Evolutionary conservation across 129 eudicot species (phyloP).

Genomic region (Erigeron canadensis): DNA sequence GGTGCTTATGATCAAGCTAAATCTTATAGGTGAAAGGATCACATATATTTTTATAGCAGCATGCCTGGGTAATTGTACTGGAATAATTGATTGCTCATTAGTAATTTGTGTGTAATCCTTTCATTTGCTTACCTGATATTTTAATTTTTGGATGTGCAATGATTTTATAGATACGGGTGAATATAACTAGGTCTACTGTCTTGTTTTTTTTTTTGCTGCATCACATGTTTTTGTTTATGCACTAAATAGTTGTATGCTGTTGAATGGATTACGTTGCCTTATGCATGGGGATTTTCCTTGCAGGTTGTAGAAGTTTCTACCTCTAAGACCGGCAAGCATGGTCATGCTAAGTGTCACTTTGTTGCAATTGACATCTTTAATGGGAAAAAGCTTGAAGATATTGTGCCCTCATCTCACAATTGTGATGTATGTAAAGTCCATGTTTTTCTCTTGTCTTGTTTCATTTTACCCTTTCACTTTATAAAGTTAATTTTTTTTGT

Average conservation of each 20-base stretch:
- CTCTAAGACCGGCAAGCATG: slow-evolving; percentile 79
- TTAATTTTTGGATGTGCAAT: neutral
- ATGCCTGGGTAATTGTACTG: too few species aligned
- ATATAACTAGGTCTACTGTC: neutral
- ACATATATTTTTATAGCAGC: too few species aligned
- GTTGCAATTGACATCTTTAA: slow-evolving; percentile 71
- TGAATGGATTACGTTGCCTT: neutral
- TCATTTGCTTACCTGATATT: neutral
- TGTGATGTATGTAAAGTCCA: slow-evolving; percentile 51
- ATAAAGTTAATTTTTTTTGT: neutral
- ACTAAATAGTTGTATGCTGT: neutral
- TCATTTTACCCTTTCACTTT: neutral
- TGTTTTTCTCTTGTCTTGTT: neutral
- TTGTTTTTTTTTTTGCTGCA: neutral
- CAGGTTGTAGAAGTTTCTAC: slow-evolving; percentile 62
- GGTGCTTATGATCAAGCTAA: too few species aligned
- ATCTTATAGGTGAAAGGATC: too few species aligned
- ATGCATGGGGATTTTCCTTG: neutral
- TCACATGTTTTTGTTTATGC: neutral
- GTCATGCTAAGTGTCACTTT: slow-evolving; percentile 79
- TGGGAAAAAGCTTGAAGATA: slow-evolving; percentile 72
- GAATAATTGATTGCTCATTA: too few species aligned
- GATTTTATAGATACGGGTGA: neutral
- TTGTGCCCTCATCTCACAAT: slow-evolving; percentile 71
- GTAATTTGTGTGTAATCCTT: neutral